Evolutionary conservation across 2,329 filamentous ascomycete genomes (phyloP), one percentile per base, ranked within the genome.

Genomic region (Rhynchosporium agropyri): DNA sequence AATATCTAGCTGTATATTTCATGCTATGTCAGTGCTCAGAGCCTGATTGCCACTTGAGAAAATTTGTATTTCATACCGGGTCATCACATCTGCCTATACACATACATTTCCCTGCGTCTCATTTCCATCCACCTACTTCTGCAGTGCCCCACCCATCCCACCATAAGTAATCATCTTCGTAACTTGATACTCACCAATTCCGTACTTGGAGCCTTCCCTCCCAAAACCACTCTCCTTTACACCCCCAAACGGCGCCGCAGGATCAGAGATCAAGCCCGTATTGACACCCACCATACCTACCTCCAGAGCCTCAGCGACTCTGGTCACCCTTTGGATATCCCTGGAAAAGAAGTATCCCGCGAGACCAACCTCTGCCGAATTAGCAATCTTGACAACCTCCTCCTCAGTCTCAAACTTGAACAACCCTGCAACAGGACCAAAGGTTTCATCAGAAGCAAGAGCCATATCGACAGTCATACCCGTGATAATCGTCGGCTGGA

Each of bases 321-420:
- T 80, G 69, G 80, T 78, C 33, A 85, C 81, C 6, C 88, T 78
- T 71, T 83, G 79, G 12, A 89, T 65, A 71, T 90, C 83, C 56
- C 79, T 77, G 5, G 85, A 92, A 81, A 91, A 98, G 80, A 99
- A 97, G 79, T 98, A 98, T 0, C 91, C 94, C 0, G 94, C 95
- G 42, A 99, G 82, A 1, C 95, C 95, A 43, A 98, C 93, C 58
- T 94, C 88, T 1, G 91, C 82, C 48, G 80, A 77, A 77, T 99
- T 99, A 3, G 95, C 94, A 68, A 94, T 78, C 66, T 84, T 81
- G 36, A 98, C 86, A 4, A 97, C 95, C 72, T 98, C 93, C 59
- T 89, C 88, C 78, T 98, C 95, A 0, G 89, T 92, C 53, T 91
- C 84, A 74, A 98, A 99, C 55, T 87, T 84, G 80, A 97, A 97